Evolutionary conservation across 768 basidiomycete genomes (phyloP).

Genomic region (Sporobolomyces pararoseus): DNA sequence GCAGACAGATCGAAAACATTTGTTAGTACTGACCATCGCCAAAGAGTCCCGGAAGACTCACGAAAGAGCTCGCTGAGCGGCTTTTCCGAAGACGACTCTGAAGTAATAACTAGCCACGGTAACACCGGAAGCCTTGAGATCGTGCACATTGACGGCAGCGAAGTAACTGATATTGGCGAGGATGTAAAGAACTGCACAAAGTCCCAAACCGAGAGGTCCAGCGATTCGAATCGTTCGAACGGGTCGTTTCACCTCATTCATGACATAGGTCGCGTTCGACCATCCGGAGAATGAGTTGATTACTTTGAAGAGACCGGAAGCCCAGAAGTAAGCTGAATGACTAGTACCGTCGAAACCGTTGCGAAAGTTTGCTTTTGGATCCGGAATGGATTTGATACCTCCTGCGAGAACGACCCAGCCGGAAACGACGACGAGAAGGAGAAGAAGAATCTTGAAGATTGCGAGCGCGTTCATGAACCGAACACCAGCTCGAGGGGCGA

Average conservation of each 20-base stretch:
- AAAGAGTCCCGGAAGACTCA: too few species aligned
- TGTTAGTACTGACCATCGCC: too few species aligned
- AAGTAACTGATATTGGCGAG: conserved; percentile 56
- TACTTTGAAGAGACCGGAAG: conserved; percentile 62
- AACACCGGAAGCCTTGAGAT: conserved; percentile 56
- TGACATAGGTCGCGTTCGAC: conserved; percentile 60
- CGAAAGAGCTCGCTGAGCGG: conserved; percentile 59
- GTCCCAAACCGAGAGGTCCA: conserved; percentile 53
- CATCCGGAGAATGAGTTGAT: conserved; percentile 56
- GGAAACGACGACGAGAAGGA: conserved; percentile 54
- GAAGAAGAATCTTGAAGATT: conserved; percentile 58
- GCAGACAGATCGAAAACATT: neutral
- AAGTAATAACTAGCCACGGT: conserved; percentile 65
- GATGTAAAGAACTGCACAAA: conserved; percentile 49
- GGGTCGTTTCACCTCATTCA: conserved; percentile 59
- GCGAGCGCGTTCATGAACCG: conserved; percentile 59
- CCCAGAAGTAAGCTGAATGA: conserved; percentile 58
- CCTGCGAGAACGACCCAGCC: conserved; percentile 61
- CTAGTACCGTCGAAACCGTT: conserved; percentile 61
- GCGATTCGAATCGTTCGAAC: conserved; percentile 63
- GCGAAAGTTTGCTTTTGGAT: conserved; percentile 61
- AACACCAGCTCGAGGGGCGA: conserved; percentile 56
- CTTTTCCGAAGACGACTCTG: conserved; percentile 58
- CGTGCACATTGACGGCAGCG: conserved; percentile 54
- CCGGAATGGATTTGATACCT: conserved; percentile 58